These are phyloP conservation scores for Diutina neorugosa DNA, from an alignment of 1,139 yeast genomes.

Conservation along the genomic window DNA sequence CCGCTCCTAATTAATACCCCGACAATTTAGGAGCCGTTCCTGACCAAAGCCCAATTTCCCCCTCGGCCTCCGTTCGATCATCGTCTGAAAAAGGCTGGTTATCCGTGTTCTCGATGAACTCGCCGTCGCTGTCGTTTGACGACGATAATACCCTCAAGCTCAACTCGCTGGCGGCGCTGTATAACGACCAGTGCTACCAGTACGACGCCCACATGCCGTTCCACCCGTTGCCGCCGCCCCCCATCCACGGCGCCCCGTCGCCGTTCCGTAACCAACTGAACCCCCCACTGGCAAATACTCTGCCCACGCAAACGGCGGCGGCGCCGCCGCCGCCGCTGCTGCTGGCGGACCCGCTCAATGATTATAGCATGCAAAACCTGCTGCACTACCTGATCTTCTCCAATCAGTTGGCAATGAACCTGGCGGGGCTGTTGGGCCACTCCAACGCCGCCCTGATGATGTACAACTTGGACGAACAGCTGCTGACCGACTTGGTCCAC, in stretches of 20 bases:
- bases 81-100: not conserved
- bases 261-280: not conserved
- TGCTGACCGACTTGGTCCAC: constrained; percentile 1
- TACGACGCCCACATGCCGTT: not conserved
- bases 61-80: no score
- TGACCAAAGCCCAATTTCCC: not conserved
- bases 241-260: not conserved
- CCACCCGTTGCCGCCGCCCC: constrained; percentile 2
- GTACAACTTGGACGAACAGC: constrained; percentile 3
- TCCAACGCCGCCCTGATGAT: not conserved
- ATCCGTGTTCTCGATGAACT: no score
- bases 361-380: not conserved
- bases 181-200: constrained; percentile 1
- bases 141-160: not conserved
- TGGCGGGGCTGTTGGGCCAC: not conserved
- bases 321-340: not conserved
- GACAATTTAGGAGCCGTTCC: not conserved
- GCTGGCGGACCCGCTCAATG: not conserved
- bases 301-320: not conserved
- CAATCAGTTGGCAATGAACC: not conserved
- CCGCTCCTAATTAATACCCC: not conserved
- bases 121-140: constrained; percentile 1
- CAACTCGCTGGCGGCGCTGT: not conserved
- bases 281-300: not conserved
- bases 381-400: constrained; percentile 2